Conservation (phyloP, 768 basidiomycete species). For the Mycena latifolia region DNA sequence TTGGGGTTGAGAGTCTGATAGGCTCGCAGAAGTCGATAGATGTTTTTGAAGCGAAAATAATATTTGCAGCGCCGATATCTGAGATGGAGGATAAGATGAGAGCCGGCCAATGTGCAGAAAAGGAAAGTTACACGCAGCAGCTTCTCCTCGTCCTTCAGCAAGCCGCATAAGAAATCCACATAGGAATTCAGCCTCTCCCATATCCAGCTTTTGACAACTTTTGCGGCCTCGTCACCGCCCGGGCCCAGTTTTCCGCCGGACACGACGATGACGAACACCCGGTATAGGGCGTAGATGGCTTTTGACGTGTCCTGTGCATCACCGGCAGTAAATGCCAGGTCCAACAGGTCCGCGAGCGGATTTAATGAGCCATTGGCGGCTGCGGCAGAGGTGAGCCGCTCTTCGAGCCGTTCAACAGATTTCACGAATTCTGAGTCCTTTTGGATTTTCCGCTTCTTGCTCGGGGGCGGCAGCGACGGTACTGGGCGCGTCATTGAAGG, state of each 20-base stretch:
- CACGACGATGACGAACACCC: conserved; percentile 78
- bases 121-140: conserved; percentile 66
- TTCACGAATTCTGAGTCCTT: conserved; percentile 42
- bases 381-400: conserved; percentile 65
- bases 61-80: conserved; percentile 82
- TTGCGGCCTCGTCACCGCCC: conserved; percentile 65
- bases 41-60: conserved; percentile 83
- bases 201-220: conserved; percentile 83
- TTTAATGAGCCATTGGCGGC: conserved; percentile 77
- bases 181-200: conserved; percentile 81
- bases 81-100: conserved; percentile 10
- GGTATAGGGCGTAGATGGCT: conserved; percentile 85
- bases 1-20: conserved; percentile 64
- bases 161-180: conserved; percentile 72
- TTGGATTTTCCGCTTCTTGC: conserved; percentile 64
- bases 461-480: conserved; percentile 61
- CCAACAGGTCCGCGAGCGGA: conserved; percentile 78
- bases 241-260: conserved; percentile 66
- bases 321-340: conserved; percentile 60
- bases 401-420: conserved; percentile 64
- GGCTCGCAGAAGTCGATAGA: conserved; percentile 75
- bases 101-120: background rate
- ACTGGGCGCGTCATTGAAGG: conserved; percentile 27
- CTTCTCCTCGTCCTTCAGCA: conserved; percentile 85
- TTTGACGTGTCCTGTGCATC: conserved; percentile 74